A percentile compares a stretch with the other conserved stretches of the same genome.
These are phyloP conservation scores for Sorghum bicolor DNA, from an alignment of 176 grass and related monocot species.

Conservation along the genomic window Sorghum_bicolor_NCBIv3 NC_012874.2:5554501-5555000, in stretches of 20 bases:
- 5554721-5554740: neutral
- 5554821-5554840: slow-evolving; percentile 69
- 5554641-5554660: slow-evolving; percentile 12
- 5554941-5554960: neutral
- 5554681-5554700: slow-evolving; percentile 12
- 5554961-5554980: slow-evolving; percentile 62
- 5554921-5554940: slow-evolving; percentile 28
- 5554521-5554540: neutral
- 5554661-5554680: neutral
- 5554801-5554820: slow-evolving; percentile 69
- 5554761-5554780: neutral
- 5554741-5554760: neutral
- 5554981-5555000: slow-evolving; percentile 63
- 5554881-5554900: slow-evolving; percentile 81
- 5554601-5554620: neutral
- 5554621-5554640: neutral
- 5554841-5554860: slow-evolving; percentile 93
- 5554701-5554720: neutral
- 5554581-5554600: neutral
- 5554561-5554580: slow-evolving; percentile 41
- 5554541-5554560: slow-evolving; percentile 25
- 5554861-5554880: slow-evolving; percentile 65
- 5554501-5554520: neutral
- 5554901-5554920: slow-evolving; percentile 67
- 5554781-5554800: neutral